Conservation (phyloP, 495 filamentous ascomycete species). For the Daldinia bambusicola region DNA sequence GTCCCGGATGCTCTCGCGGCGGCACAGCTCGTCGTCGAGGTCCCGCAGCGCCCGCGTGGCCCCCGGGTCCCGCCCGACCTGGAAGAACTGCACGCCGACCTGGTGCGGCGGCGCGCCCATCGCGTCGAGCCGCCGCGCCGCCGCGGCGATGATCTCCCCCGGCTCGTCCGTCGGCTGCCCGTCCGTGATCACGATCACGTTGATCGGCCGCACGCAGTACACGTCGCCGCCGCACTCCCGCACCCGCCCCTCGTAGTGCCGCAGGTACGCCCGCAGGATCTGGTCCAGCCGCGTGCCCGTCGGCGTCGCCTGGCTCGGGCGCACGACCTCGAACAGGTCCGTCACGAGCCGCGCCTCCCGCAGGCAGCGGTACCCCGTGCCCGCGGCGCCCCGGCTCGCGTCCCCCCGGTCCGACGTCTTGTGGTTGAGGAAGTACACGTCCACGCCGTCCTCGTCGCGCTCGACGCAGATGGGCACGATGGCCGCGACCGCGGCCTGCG, state of each 20-base stretch:
- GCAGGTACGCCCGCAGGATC: constrained; percentile 77
- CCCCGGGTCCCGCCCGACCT: constrained; percentile 79
- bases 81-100: constrained; percentile 96
- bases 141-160: constrained; percentile 73
- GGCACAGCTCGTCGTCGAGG: constrained; percentile 80
- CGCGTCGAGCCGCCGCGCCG: constrained; percentile 76
- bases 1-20: constrained; percentile 71
- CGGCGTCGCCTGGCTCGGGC: constrained; percentile 74
- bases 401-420: constrained; percentile 40
- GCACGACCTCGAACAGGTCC: constrained; percentile 73
- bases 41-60: constrained; percentile 73
- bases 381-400: constrained; percentile 46
- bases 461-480: constrained; percentile 88
- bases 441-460: constrained; percentile 90
- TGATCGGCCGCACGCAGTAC: constrained; percentile 78
- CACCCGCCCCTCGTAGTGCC: constrained; percentile 50
- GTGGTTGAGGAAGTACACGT: constrained; percentile 91
- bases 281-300: constrained; percentile 77
- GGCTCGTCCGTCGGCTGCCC: constrained; percentile 85
- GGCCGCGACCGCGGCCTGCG: constrained; percentile 72
- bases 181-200: constrained; percentile 95
- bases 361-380: constrained; percentile 67
- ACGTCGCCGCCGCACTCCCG: constrained; percentile 54
- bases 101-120: constrained; percentile 82
- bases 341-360: constrained; percentile 62